These are phyloP conservation scores for Skeletonema menzelii DNA, from an alignment of 108 stramenopile genomes.

Conservation along the genomic window DNA sequence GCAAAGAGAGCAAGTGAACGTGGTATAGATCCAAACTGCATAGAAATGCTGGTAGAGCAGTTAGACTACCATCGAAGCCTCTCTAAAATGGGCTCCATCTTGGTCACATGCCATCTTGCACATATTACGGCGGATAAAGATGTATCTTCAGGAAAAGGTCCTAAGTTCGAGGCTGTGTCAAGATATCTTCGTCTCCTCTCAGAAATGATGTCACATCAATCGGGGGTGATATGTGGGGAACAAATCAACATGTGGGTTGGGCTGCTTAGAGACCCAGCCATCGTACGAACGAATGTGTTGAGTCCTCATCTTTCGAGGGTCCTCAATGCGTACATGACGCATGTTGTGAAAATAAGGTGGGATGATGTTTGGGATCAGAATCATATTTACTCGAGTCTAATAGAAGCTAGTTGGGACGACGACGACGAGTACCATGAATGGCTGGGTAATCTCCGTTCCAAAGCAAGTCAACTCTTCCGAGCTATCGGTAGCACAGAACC, in stretches of 20 bases:
- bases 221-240: conserved; percentile 68
- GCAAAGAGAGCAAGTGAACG: conserved; percentile 48
- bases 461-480: conserved; percentile 70
- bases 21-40: conserved; percentile 25
- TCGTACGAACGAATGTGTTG: conserved; percentile 56
- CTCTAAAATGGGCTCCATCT: conserved; percentile 64
- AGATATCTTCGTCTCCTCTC: conserved; percentile 63
- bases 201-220: conserved; percentile 81
- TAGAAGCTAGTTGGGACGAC: conserved; percentile 84
- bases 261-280: conserved; percentile 80
- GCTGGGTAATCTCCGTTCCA: conserved; percentile 75
- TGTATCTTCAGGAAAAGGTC: conserved; percentile 37
- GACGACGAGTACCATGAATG: conserved; percentile 80
- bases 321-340: conserved; percentile 61
- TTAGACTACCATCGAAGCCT: conserved; percentile 71
- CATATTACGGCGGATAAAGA: conserved; percentile 75
- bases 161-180: conserved; percentile 49
- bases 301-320: conserved; percentile 62
- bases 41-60: conserved; percentile 57
- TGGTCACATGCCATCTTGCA: conserved; percentile 70
- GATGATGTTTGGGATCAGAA: conserved; percentile 78
- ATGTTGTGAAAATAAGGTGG: conserved; percentile 76
- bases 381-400: conserved; percentile 58
- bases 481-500: conserved; percentile 70
- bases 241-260: conserved; percentile 79